phyloP scores from a whole-genome alignment of 352 stramenopile genomes.

The Phytophthora multivora region DNA sequence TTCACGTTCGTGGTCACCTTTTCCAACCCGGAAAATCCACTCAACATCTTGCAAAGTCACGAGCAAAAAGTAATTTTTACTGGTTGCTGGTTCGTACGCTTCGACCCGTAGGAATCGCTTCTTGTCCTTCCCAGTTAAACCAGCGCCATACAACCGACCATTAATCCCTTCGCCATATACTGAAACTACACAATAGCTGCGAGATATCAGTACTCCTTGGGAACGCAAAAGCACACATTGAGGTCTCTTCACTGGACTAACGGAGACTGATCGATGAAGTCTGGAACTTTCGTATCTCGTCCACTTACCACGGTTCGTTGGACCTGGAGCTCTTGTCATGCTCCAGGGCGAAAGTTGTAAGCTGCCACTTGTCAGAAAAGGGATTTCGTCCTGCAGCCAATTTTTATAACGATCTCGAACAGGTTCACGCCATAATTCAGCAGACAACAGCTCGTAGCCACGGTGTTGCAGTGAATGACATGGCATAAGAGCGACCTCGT shows the following conservation, averaged over 20 bases:
- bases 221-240: constrained; percentile 45
- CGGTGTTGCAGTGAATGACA: constrained; percentile 64
- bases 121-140: constrained; percentile 33
- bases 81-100: constrained; percentile 57
- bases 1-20: constrained; percentile 27
- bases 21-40: constrained; percentile 45
- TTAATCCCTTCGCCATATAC: constrained; percentile 64
- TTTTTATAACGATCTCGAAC: constrained; percentile 63
- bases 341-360: constrained; percentile 8
- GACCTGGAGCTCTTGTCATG: constrained; percentile 46
- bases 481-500: constrained; percentile 79
- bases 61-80: constrained; percentile 29
- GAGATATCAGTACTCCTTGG: constrained; percentile 59
- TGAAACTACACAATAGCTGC: constrained; percentile 64
- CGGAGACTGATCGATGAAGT: constrained; percentile 23
- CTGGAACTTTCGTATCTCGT: constrained; percentile 37
- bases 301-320: constrained; percentile 55
- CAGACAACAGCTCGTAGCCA: constrained; percentile 26
- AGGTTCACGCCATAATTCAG: constrained; percentile 61
- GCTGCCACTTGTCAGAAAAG: constrained; percentile 29
- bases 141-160: constrained; percentile 56
- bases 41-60: constrained; percentile 66
- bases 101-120: constrained; percentile 49
- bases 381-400: constrained; percentile 62
- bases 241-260: constrained; percentile 21